These are phyloP conservation scores for Ceratobasidium sp. DNA, from an alignment of 1,284 basidiomycete species.

Conservation along the genomic window DNA sequence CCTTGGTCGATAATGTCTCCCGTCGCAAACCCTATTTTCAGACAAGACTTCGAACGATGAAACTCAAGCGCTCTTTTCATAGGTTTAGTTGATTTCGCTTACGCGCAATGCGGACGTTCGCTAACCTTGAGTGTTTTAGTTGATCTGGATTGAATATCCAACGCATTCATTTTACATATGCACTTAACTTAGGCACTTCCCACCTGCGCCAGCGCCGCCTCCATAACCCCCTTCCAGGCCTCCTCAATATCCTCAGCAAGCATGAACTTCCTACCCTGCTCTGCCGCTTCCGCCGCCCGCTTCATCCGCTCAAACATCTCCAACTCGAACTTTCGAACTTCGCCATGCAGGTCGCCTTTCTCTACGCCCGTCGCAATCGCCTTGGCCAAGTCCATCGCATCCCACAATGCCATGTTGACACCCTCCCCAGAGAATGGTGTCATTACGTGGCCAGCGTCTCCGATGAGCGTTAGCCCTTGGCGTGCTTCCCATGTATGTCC, in stretches of 20 bases:
- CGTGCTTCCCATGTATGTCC: conserved; percentile 51
- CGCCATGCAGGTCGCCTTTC: neutral
- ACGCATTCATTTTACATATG: no score
- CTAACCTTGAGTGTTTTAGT: no score
- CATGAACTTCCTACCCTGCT: neutral
- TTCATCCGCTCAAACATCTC: neutral
- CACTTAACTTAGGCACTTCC: no score
- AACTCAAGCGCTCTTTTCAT: no score
- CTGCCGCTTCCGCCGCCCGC: neutral
- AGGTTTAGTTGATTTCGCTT: no score
- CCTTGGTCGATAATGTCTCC: no score
- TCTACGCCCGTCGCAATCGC: conserved; percentile 49
- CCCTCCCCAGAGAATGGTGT: conserved; percentile 63
- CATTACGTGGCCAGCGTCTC: conserved; percentile 67
- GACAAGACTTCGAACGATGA: no score
- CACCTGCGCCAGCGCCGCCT: neutral
- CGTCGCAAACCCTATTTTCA: no score
- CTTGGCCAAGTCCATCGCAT: conserved; percentile 55
- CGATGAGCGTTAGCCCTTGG: conserved; percentile 54
- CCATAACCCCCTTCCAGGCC: neutral
- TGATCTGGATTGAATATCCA: no score
- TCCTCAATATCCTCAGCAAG: neutral
- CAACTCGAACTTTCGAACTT: neutral
- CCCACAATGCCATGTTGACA: conserved; percentile 59
- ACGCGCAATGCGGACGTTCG: no score